A percentile compares a stretch with the other conserved stretches of the same genome.
phyloP scores from a whole-genome alignment of 129 eudicot species.

The Saussurea involucrata region DNA sequence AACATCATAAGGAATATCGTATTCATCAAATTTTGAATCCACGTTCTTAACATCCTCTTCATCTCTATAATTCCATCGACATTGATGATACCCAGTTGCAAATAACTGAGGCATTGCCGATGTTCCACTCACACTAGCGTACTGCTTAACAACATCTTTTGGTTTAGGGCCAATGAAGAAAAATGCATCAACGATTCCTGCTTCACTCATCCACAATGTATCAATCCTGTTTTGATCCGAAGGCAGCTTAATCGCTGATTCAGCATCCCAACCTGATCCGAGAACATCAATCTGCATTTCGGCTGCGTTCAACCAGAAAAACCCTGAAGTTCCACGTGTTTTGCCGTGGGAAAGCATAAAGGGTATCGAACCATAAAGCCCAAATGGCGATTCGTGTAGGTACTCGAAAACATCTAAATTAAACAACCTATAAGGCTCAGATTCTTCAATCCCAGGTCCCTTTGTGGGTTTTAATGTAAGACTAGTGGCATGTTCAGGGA shows the following conservation, averaged over 20 bases:
- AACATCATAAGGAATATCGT: slow-evolving; percentile 94
- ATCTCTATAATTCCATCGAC: slow-evolving; percentile 96
- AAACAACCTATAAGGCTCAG: slow-evolving; percentile 89
- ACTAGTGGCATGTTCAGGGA: slow-evolving; percentile 95
- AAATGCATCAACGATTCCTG: slow-evolving; percentile 86
- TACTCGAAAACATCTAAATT: slow-evolving; percentile 94
- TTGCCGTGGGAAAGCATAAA: slow-evolving; percentile 89
- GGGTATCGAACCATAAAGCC: slow-evolving; percentile 87
- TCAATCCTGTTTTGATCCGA: slow-evolving; percentile 71
- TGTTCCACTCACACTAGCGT: slow-evolving; percentile 73
- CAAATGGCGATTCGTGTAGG: slow-evolving; percentile 84
- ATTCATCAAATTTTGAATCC: slow-evolving; percentile 82
- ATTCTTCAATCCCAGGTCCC: slow-evolving; percentile 80
- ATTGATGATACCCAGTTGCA: slow-evolving; percentile 92
- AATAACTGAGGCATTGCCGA: slow-evolving; percentile 88
- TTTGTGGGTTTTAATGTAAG: slow-evolving; percentile 80
- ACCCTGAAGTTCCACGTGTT: slow-evolving; percentile 66
- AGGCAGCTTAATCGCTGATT: slow-evolving; percentile 45
- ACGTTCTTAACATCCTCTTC: slow-evolving; percentile 90
- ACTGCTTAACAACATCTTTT: slow-evolving; percentile 90
- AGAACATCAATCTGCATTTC: slow-evolving; percentile 99
- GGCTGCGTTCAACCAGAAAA: slow-evolving; percentile 98
- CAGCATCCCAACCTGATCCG: slow-evolving; percentile 84
- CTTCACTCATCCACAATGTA: slow-evolving; percentile 96
- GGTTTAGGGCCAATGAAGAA: slow-evolving; percentile 91